Base-by-base conservation (phyloP, 2,329 filamentous ascomycete genomes). In the Xylariaceae sp. region DNA sequence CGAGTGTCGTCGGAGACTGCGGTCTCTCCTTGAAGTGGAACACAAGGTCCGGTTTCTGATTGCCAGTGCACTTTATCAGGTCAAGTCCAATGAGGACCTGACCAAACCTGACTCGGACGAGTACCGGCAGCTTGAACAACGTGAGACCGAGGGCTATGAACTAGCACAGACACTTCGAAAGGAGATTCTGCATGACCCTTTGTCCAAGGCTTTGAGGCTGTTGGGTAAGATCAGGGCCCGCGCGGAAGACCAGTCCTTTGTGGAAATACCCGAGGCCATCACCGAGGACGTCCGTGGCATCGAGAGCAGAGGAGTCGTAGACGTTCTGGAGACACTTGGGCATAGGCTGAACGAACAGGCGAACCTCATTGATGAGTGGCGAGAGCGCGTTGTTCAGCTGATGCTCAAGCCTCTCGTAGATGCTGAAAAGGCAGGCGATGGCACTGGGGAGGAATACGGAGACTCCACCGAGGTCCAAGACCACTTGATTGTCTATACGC, bases 391-490 rank as follows among this genome's bases (percentile, higher is more conserved):
- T 42, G 73, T 87, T 13, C 73, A 83, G 38, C 74, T 90, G 14
- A 70, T 96, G 8, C 65, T 85, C 9, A 74, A 80, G 44, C 79
- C 86, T 0, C 70, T 97, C 2, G 78, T 97, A 13, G 92, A 97
- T 51, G 81, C 92, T 54, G 88, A 94, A 28, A 78, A 79, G 1
- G 68, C 68, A 12, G 63, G 74, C 8, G 87, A 94, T 41, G 74
- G 80, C 2, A 90, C 88, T 9, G 92, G 92, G 16, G 83, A 96
- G 43, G 92, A 97, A 59, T 92, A 95, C 47, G 85, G 88, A 50
- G 78, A 85, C 21, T 94, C 90, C 0, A 87, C 88, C 0, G 86
- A 86, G 59, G 75, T 83, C 31, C 90, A 97, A 62, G 90, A 96
- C 45, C 81, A 94, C 56, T 76, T 96, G 29, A 86, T 90, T 62